Percentiles rank a stretch among this genome's conserved stretches.
These are phyloP conservation scores for Tetrapisispora pingtungensis DNA, from an alignment of 805 yeast species.

Conservation along the genomic window DNA sequence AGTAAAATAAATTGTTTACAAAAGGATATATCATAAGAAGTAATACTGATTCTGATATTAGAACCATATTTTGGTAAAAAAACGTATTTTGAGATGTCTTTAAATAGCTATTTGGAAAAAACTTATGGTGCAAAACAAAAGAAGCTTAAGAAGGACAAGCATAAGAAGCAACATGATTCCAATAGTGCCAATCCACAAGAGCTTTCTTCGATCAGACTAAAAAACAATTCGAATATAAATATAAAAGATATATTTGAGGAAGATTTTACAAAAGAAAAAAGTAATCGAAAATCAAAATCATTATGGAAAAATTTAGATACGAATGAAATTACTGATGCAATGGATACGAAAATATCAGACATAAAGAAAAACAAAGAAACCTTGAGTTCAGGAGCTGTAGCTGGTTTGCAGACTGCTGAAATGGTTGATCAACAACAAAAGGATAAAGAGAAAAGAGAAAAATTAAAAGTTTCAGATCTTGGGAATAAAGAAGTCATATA, in stretches of 20 bases:
- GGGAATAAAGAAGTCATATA: conserved; percentile 33
- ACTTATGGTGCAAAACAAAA: conserved; percentile 31
- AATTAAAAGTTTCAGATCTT: conserved; percentile 6
- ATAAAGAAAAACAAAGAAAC: background rate
- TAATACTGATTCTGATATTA: no score
- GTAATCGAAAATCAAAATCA: background rate
- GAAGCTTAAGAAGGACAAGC: conserved; percentile 17
- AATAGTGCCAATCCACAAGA: conserved; percentile 1
- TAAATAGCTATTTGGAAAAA: conserved; percentile 38
- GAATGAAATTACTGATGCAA: conserved; percentile 8
- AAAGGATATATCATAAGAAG: no score
- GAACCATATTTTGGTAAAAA: no score
- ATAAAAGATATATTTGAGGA: background rate
- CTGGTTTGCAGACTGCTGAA: conserved; percentile 40
- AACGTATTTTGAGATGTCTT: conserved; percentile 28
- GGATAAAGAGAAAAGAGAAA: conserved; percentile 22
- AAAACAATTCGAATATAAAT: conserved; percentile 11
- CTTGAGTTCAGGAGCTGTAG: conserved; percentile 29
- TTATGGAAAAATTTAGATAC: conserved; percentile 26
- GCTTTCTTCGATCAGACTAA: conserved; percentile 5
- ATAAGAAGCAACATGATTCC: conserved; percentile 14
- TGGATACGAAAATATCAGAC: background rate
- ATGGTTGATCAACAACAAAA: conserved; percentile 32
- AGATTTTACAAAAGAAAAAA: background rate
- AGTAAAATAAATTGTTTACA: no score